Evolutionary conservation across 179 eudicot species (phyloP).

Genomic region (Dionaea muscipula): DNA sequence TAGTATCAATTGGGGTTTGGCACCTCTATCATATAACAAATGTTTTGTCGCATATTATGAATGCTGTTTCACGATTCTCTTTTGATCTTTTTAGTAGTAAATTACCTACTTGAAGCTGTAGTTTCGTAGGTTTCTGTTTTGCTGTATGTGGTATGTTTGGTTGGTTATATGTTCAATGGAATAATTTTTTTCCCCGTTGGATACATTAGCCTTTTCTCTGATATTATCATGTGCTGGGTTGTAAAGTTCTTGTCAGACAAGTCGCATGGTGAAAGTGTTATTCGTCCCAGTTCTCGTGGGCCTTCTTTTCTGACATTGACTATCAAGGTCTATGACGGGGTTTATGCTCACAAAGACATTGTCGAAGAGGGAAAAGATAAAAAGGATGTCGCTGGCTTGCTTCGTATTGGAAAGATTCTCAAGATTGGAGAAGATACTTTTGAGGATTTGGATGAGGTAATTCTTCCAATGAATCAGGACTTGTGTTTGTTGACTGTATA

Average conservation of each 20-base stretch:
- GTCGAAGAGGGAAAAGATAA: constrained; percentile 88
- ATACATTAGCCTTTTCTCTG: too few relatives aligned
- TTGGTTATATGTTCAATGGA: too few relatives aligned
- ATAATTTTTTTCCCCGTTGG: too few relatives aligned
- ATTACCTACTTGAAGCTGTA: too few relatives aligned
- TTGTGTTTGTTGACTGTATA: not conserved
- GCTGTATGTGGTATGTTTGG: not conserved
- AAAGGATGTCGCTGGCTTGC: constrained; percentile 88
- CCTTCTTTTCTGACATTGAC: constrained; percentile 74
- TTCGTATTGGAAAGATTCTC: constrained; percentile 76
- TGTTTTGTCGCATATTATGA: not conserved
- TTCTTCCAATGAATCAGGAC: constrained; percentile 8
- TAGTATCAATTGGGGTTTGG: too few relatives aligned
- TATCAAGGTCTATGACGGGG: constrained; percentile 73
- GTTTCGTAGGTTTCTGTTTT: not conserved
- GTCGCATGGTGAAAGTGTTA: constrained; percentile 83
- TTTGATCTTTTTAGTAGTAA: too few relatives aligned
- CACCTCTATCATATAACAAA: too few relatives aligned
- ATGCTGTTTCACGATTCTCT: too few relatives aligned
- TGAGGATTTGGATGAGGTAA: constrained; percentile 94
- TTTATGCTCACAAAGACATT: constrained; percentile 89
- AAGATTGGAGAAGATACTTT: constrained; percentile 81
- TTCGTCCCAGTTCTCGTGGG: constrained; percentile 94
- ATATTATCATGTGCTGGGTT: constrained; percentile 7
- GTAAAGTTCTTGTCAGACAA: constrained; percentile 58